Conservation (phyloP, 1,139 yeast genomes). For the Geotrichum klebahnii region DNA sequence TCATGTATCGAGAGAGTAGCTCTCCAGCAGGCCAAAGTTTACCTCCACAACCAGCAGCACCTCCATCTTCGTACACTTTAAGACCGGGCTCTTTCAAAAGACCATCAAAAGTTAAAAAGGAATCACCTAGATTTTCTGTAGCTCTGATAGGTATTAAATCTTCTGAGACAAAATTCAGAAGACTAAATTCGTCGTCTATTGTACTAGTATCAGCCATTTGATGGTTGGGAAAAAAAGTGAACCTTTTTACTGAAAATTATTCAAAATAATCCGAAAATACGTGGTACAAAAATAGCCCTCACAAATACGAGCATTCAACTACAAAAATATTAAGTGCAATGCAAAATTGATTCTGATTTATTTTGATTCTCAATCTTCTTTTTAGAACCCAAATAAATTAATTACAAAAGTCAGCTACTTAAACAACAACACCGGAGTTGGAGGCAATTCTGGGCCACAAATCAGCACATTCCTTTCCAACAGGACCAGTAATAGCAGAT, state of each 20-base stretch:
- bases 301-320: background rate
- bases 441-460: slow-evolving; percentile 99
- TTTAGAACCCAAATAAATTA: slow-evolving; percentile 16
- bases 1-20: slow-evolving; percentile 46
- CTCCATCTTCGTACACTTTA: slow-evolving; percentile 51
- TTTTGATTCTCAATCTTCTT: slow-evolving; percentile 4
- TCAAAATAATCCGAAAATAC: background rate
- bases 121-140: slow-evolving; percentile 42
- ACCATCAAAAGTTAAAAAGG: slow-evolving; percentile 45
- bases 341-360: slow-evolving; percentile 5
- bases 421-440: slow-evolving; percentile 99
- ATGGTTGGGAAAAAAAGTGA: background rate
- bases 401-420: slow-evolving; percentile 38
- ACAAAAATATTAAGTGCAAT: background rate
- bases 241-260: background rate
- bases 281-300: slow-evolving; percentile 1
- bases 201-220: background rate
- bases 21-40: slow-evolving; percentile 59
- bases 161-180: slow-evolving; percentile 16
- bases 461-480: slow-evolving; percentile 99
- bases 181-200: slow-evolving; percentile 6
- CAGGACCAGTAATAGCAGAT: slow-evolving; percentile 99
- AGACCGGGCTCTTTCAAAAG: slow-evolving; percentile 41
- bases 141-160: slow-evolving; percentile 39
- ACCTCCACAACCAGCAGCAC: slow-evolving; percentile 58